These are phyloP conservation scores for Tympanopsis confertula DNA, from an alignment of 2,329 filamentous ascomycete species.

Conservation along the genomic window DNA sequence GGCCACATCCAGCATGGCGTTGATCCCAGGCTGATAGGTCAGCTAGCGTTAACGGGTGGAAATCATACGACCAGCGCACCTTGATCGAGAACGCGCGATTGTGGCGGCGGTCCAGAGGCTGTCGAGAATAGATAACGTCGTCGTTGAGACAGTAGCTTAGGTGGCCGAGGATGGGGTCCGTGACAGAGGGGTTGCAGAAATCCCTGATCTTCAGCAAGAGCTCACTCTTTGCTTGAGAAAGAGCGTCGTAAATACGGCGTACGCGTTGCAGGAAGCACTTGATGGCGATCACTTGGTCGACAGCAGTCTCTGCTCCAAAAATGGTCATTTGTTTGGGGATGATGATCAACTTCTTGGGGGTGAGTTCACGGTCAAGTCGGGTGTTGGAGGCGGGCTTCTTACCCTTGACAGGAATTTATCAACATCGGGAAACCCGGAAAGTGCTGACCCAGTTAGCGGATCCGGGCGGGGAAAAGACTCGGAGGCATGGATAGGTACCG, in stretches of 20 bases:
- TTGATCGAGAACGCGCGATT: slow-evolving; percentile 85
- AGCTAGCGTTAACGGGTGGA: neutral
- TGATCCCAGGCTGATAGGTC: slow-evolving; percentile 54
- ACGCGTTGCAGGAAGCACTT: slow-evolving; percentile 70
- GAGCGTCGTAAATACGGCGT: slow-evolving; percentile 52
- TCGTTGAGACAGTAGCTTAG: slow-evolving; percentile 67
- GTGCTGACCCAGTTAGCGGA: no score
- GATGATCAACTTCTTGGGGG: slow-evolving; percentile 81
- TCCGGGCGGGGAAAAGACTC: no score
- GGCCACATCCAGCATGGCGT: slow-evolving; percentile 77
- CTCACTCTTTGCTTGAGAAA: slow-evolving; percentile 50
- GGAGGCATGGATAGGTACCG: no score
- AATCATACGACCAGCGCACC: slow-evolving; percentile 19
- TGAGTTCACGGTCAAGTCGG: no score
- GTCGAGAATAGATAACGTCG: slow-evolving; percentile 66
- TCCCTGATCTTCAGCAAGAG: slow-evolving; percentile 58
- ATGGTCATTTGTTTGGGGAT: slow-evolving; percentile 55
- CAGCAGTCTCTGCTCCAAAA: slow-evolving; percentile 62
- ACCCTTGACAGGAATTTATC: no score
- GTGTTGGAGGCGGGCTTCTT: no score
- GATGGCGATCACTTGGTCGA: slow-evolving; percentile 77
- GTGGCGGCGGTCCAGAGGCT: slow-evolving; percentile 75
- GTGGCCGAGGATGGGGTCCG: slow-evolving; percentile 45
- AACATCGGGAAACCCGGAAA: no score
- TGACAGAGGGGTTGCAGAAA: slow-evolving; percentile 54